phyloP scores from a whole-genome alignment of 2,329 filamentous ascomycete genomes.

The Fusarium foetens region DNA sequence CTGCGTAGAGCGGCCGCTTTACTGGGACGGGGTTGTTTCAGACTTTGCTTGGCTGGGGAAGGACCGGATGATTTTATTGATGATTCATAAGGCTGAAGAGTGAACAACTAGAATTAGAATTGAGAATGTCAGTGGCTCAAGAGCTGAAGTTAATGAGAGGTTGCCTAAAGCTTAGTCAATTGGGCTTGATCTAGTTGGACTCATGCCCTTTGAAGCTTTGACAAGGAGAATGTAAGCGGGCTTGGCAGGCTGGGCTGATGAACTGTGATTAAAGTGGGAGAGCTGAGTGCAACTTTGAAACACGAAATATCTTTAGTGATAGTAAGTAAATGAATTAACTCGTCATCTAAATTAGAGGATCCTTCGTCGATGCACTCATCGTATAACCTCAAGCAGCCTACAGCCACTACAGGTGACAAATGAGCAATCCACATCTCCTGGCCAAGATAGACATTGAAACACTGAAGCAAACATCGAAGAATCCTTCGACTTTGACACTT shows the following conservation, averaged over 20 bases:
- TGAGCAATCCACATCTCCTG: background rate
- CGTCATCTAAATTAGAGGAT: slow-evolving; percentile 3
- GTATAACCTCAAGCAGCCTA: background rate
- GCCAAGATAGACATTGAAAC: background rate
- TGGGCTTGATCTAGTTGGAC: background rate
- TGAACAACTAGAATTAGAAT: fast-evolving
- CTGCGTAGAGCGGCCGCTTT: slow-evolving; percentile 22
- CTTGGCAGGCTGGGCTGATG: slow-evolving; percentile 1
- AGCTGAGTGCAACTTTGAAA: slow-evolving; percentile 12
- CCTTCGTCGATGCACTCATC: background rate
- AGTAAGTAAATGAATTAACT: background rate
- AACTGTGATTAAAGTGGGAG: background rate
- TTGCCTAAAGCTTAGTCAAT: background rate
- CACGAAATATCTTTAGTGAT: slow-evolving; percentile 3
- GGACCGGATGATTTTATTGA: background rate
- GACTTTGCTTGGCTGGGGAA: background rate
- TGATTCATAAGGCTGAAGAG: background rate
- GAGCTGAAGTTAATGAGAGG: background rate
- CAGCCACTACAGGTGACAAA: background rate
- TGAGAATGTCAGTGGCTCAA: background rate
- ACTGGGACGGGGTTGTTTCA: slow-evolving; percentile 21
- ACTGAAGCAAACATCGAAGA: slow-evolving; percentile 4
- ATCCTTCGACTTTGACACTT: slow-evolving; percentile 22
- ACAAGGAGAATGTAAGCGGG: background rate
- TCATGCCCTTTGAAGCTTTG: background rate